Evolutionary conservation across 371 early-diverging fungal genomes (phyloP).

Genomic region (Actinomortierella wolfii): DNA sequence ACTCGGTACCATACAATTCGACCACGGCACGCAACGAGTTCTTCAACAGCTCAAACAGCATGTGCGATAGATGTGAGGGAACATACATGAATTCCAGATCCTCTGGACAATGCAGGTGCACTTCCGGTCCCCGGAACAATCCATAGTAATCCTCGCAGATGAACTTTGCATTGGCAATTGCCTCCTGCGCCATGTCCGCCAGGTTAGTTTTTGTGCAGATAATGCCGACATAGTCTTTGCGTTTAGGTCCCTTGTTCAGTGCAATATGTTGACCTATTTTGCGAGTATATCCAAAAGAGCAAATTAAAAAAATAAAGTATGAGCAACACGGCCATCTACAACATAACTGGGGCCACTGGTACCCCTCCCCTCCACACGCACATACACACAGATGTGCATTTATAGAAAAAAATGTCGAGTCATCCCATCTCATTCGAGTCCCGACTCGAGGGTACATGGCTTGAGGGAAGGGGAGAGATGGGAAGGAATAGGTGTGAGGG

Average conservation of each 20-base stretch:
- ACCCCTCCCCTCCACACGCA: no score
- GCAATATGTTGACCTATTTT: slow-evolving; percentile 75
- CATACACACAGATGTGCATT: slow-evolving; percentile 1
- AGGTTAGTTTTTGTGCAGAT: slow-evolving; percentile 92
- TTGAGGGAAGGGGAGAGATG: not conserved
- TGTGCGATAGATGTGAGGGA: slow-evolving; percentile 94
- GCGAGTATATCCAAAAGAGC: no score
- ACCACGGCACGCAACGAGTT: slow-evolving; percentile 95
- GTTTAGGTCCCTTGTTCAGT: slow-evolving; percentile 63
- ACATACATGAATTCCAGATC: slow-evolving; percentile 96
- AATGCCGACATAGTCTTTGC: slow-evolving; percentile 90
- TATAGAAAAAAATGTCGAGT: no score
- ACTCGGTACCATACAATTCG: slow-evolving; percentile 87
- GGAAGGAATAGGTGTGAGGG: not conserved
- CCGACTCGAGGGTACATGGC: not conserved
- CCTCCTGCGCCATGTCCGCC: slow-evolving; percentile 79
- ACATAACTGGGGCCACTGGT: no score
- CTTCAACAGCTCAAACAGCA: slow-evolving; percentile 97
- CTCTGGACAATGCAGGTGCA: slow-evolving; percentile 81
- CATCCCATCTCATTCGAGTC: no score
- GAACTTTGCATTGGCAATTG: slow-evolving; percentile 89
- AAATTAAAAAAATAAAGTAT: no score
- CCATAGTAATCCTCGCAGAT: slow-evolving; percentile 94
- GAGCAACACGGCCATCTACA: no score
- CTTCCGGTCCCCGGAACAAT: slow-evolving; percentile 80